Conservation (phyloP, 768 basidiomycete genomes). For the Nevesoporus exiguus region DNA sequence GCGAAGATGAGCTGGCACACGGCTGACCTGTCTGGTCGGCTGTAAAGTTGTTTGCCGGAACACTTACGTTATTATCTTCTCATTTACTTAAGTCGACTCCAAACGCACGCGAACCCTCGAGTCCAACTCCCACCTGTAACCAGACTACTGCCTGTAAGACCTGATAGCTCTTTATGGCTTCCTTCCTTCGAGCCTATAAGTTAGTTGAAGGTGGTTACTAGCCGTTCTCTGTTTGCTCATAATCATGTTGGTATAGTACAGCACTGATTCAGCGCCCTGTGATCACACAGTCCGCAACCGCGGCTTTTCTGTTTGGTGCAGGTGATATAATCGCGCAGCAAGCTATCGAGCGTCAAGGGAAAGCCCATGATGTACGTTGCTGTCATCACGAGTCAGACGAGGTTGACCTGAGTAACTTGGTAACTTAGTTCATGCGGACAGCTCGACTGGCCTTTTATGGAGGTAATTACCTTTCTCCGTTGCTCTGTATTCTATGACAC, state of each 20-base stretch:
- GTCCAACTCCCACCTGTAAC: too few species aligned
- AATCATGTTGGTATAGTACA: slow-evolving; percentile 38
- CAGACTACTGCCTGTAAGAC: too few species aligned
- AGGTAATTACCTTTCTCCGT: slow-evolving; percentile 36
- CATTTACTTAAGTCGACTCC: too few species aligned
- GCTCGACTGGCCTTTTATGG: slow-evolving; percentile 70
- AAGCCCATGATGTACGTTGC: slow-evolving; percentile 67
- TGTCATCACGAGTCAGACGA: neutral
- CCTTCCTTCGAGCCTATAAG: slow-evolving; percentile 44
- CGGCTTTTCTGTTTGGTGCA: slow-evolving; percentile 63
- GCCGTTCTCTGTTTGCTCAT: slow-evolving; percentile 1
- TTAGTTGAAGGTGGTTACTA: slow-evolving; percentile 16
- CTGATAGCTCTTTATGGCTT: slow-evolving; percentile 39
- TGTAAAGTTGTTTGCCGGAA: too few species aligned
- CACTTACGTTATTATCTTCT: too few species aligned
- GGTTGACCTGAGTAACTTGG: neutral
- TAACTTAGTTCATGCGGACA: slow-evolving; percentile 52
- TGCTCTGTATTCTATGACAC: neutral
- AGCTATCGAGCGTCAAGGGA: slow-evolving; percentile 67
- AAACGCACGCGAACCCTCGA: too few species aligned
- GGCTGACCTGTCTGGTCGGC: too few species aligned
- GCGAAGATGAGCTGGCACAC: too few species aligned
- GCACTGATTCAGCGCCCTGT: slow-evolving; percentile 60
- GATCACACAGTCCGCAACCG: slow-evolving; percentile 60
- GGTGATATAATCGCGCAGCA: slow-evolving; percentile 89